A percentile compares a stretch with the other conserved stretches of the same genome.
Evolutionary conservation across 176 grass and related monocot genomes (phyloP).

Genomic region (Bromus sterilis): DNA sequence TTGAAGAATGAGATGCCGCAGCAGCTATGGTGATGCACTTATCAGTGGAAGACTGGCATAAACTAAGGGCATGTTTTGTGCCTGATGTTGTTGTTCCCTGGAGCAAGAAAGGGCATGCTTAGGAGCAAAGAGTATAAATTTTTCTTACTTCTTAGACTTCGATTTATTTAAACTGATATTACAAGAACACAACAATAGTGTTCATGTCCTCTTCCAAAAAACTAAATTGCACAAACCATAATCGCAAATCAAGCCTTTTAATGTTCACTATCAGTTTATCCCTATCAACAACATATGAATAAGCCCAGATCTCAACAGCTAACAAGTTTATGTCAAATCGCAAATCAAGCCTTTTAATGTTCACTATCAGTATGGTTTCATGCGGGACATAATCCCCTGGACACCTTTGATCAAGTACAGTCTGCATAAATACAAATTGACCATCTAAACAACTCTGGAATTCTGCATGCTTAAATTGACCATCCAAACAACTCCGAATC

Average conservation of each 20-base stretch:
- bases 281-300: constrained; percentile 26
- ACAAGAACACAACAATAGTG: background rate
- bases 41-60: no score
- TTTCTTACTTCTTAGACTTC: no score
- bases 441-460: background rate
- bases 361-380: no score
- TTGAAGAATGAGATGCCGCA: background rate
- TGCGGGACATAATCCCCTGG: background rate
- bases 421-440: background rate
- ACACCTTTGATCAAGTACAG: background rate
- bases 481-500: background rate
- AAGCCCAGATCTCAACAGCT: constrained; percentile 10
- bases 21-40: background rate
- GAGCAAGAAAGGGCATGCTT: no score
- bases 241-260: background rate
- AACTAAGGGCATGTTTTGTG: no score
- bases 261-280: constrained; percentile 18
- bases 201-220: background rate
- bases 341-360: no score
- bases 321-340: no score
- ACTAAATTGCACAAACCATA: background rate
- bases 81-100: no score
- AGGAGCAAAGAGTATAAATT: background rate
- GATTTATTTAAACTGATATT: background rate
- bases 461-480: background rate